Conservation (phyloP, 1,284 basidiomycete genomes). For the Sporisorium reilianum region DNA sequence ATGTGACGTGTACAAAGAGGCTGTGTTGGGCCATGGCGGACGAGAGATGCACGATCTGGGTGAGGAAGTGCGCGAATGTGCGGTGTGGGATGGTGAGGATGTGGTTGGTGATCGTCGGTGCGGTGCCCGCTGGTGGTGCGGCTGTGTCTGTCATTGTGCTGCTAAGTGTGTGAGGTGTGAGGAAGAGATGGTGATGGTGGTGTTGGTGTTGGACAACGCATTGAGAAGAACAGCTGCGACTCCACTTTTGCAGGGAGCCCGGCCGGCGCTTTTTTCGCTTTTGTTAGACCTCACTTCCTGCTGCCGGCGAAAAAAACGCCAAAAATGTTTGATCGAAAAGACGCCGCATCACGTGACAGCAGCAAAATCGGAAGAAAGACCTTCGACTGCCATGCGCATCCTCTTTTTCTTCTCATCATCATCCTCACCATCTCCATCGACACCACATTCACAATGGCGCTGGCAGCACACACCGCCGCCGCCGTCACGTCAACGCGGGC, state of each 20-base stretch:
- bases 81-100: conserved; percentile 31
- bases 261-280: too few relatives aligned
- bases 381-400: not conserved
- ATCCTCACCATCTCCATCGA: not conserved
- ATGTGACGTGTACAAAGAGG: conserved; percentile 32
- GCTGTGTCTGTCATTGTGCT: not conserved
- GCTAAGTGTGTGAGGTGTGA: too few relatives aligned
- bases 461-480: not conserved
- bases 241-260: too few relatives aligned
- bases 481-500: conserved; percentile 4
- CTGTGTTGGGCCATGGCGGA: conserved; percentile 4
- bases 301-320: not conserved
- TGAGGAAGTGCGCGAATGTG: conserved; percentile 19
- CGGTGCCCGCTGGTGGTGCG: not conserved
- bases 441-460: conserved; percentile 10
- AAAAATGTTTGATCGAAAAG: conserved; percentile 10
- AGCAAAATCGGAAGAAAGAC: conserved; percentile 20
- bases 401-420: not conserved
- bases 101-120: conserved; percentile 30
- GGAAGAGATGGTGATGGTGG: not conserved
- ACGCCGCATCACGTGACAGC: conserved; percentile 16
- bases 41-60: conserved; percentile 26
- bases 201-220: conserved; percentile 5
- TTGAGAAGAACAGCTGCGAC: not conserved
- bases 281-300: conserved; percentile 6